Evolutionary conservation across 2,329 filamentous ascomycete species (phyloP), one percentile per base, ranked within the genome.

Genomic region (Botrytis fabae): DNA sequence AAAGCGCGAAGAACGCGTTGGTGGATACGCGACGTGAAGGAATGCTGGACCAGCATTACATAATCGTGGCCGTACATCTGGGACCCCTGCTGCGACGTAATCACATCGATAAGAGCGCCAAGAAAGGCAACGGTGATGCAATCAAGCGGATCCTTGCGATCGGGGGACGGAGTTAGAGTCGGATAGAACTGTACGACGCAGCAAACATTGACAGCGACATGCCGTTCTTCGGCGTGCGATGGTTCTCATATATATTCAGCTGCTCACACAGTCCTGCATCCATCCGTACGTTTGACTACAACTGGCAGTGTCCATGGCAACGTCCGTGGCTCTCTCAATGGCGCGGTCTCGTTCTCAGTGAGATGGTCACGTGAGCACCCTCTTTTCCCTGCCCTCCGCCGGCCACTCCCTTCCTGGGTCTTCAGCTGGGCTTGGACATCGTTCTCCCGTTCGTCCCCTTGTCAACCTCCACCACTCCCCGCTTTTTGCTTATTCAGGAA

Each of bases 1-100:
- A 42, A 68, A 44, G n/a, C 35, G 48, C 65, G 65, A 25, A 62
- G 3, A 61, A 69, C 64, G 64, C 64, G 64, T 54, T 14, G 42
- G n/a, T 64, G 61, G 40, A 44, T 28, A 57, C 48, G 38, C 48
- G 65, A 69, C 65, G 35, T 25, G 65, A 54, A 51, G 54, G 64
- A 2, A 38, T 32, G 5, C 32, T 35, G 4, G 4, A 35, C 6
- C 6, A 1, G 35, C 35, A 35, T 35, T 35, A 35, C 35, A 32
- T 32, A 32, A 32, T 32, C 32, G 32, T 2, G 32, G 3, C 32
- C 28, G 28, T 35, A 35, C 35, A 38, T 38, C 35, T 38, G 35
- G 35, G 7, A 51, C 48, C 25, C 51, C 51, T 66, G 10, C 25
- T 16, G 16, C 35, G 48, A 64, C 42, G 25, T 64, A 64, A 64